phyloP scores from a whole-genome alignment of 129 eudicot species.

The Tanacetum coccineum region DNA sequence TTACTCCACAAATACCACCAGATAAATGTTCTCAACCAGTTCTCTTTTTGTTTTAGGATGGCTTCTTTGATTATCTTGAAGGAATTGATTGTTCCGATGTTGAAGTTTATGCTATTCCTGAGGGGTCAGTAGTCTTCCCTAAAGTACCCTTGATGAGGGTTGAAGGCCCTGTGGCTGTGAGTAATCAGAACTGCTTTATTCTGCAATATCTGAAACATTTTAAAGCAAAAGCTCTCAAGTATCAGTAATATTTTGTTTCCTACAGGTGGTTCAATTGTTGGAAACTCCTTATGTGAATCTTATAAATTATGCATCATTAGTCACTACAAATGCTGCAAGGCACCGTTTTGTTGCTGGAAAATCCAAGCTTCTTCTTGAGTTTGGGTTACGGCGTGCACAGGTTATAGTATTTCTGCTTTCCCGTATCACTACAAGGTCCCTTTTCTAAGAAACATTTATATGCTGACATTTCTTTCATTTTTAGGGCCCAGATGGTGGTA shows the following conservation, averaged over 20 bases:
- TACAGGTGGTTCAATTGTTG: slow-evolving; percentile 86
- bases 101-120: slow-evolving; percentile 79
- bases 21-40: too few species aligned
- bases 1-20: too few species aligned
- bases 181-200: slow-evolving; percentile 29
- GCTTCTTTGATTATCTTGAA: slow-evolving; percentile 81
- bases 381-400: slow-evolving; percentile 95
- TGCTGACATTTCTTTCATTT: neutral
- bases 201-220: slow-evolving; percentile 1
- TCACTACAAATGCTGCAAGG: slow-evolving; percentile 94
- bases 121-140: slow-evolving; percentile 90
- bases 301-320: slow-evolving; percentile 86
- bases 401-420: slow-evolving; percentile 28
- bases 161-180: slow-evolving; percentile 94
- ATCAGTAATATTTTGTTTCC: slow-evolving; percentile 3
- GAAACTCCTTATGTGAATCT: slow-evolving; percentile 95
- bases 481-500: slow-evolving; percentile 97
- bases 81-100: slow-evolving; percentile 84
- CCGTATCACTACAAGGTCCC: neutral
- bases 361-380: slow-evolving; percentile 83
- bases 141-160: slow-evolving; percentile 87
- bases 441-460: neutral
- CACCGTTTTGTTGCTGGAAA: slow-evolving; percentile 98
- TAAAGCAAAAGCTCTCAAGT: neutral
- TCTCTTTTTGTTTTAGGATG: too few species aligned